A percentile compares a stretch with the other conserved stretches of the same genome.
Conservation (phyloP, 2,329 filamentous ascomycete species). For the Aspergillus carbonarius region DNA sequence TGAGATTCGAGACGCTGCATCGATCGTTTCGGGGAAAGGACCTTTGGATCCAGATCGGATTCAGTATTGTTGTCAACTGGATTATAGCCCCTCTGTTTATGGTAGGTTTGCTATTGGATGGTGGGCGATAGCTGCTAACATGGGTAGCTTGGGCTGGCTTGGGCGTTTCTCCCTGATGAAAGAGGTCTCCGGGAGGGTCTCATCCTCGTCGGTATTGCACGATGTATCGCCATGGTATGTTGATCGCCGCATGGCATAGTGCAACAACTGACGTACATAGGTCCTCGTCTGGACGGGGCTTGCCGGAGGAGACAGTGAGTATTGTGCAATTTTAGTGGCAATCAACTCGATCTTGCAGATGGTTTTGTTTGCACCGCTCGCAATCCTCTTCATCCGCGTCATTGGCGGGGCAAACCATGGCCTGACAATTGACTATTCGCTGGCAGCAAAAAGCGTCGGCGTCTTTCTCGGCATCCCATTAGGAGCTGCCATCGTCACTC, state of each 20-base stretch:
- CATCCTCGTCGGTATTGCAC: constrained; percentile 77
- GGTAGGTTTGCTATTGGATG: constrained; percentile 48
- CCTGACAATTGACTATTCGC: constrained; percentile 57
- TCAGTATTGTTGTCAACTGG: constrained; percentile 79
- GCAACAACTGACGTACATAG: constrained; percentile 27
- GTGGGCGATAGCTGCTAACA: neutral
- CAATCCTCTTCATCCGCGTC: constrained; percentile 68
- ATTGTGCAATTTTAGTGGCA: constrained; percentile 78
- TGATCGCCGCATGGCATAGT: neutral
- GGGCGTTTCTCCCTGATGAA: constrained; percentile 56
- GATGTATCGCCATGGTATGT: constrained; percentile 83
- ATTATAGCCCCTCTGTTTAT: constrained; percentile 78
- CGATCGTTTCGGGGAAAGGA: constrained; percentile 59
- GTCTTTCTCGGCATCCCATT: constrained; percentile 85
- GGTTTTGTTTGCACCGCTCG: constrained; percentile 68
- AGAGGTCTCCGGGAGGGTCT: constrained; percentile 60
- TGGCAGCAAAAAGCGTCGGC: constrained; percentile 75
- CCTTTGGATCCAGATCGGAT: constrained; percentile 74
- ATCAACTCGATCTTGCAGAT: constrained; percentile 75
- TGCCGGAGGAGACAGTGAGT: constrained; percentile 74
- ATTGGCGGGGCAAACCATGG: constrained; percentile 55
- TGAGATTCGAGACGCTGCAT: constrained; percentile 74
- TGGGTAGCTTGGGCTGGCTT: constrained; percentile 48
- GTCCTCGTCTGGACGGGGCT: constrained; percentile 75
- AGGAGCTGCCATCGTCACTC: constrained; percentile 73